These are phyloP conservation scores for Talaromyces sp. DNA, from an alignment of 2,329 filamentous ascomycete species.

Conservation along the genomic window DNA sequence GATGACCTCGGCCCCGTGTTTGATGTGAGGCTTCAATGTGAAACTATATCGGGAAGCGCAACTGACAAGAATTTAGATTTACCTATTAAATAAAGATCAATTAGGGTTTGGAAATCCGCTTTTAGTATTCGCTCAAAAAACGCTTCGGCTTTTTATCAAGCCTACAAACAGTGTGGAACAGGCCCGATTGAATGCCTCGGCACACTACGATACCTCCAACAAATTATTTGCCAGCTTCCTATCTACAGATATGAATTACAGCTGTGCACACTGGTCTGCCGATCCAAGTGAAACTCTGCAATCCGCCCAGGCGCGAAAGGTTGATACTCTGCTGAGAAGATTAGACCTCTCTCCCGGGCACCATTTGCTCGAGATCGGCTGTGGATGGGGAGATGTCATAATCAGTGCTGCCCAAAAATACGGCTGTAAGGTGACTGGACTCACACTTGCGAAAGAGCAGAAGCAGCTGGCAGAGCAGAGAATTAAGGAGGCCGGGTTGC, in stretches of 20 bases:
- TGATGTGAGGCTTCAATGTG: slow-evolving; percentile 39
- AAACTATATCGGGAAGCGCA: background rate
- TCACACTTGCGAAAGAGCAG: slow-evolving; percentile 67
- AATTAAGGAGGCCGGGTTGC: slow-evolving; percentile 58
- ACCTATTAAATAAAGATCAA: slow-evolving; percentile 62
- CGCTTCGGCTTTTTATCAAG: slow-evolving; percentile 46
- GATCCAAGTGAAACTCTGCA: slow-evolving; percentile 37
- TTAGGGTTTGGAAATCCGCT: slow-evolving; percentile 11
- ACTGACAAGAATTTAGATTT: slow-evolving; percentile 48
- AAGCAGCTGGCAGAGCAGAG: slow-evolving; percentile 63
- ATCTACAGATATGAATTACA: slow-evolving; percentile 34
- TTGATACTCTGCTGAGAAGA: slow-evolving; percentile 62
- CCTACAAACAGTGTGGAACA: slow-evolving; percentile 56
- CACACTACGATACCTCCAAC: slow-evolving; percentile 65
- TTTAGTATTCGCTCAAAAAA: slow-evolving; percentile 8
- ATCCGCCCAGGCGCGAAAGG: slow-evolving; percentile 63
- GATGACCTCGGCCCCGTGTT: slow-evolving; percentile 65
- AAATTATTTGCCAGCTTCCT: slow-evolving; percentile 21
- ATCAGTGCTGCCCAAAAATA: slow-evolving; percentile 64
- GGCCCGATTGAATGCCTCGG: slow-evolving; percentile 61
- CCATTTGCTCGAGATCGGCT: slow-evolving; percentile 70
- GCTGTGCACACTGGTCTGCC: slow-evolving; percentile 61
- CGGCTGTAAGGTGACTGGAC: slow-evolving; percentile 63
- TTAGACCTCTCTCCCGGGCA: slow-evolving; percentile 60
- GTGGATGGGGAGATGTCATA: slow-evolving; percentile 70